A percentile compares a stretch with the other conserved stretches of the same genome.
Evolutionary conservation across 495 filamentous ascomycete species (phyloP).

Genomic region (Penicillium lagena): DNA sequence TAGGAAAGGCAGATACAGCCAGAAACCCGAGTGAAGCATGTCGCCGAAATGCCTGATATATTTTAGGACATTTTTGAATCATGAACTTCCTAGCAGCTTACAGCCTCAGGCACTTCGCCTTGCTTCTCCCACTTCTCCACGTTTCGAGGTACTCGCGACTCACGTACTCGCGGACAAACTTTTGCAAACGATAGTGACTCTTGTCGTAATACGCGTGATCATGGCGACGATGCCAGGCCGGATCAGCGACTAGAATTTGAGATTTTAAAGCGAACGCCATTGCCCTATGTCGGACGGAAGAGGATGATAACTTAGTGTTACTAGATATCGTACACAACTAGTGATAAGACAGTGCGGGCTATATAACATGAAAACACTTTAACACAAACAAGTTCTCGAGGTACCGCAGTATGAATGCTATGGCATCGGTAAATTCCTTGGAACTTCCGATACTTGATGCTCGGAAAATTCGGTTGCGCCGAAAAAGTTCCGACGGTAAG

Average conservation of each 20-base stretch:
- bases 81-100: background rate
- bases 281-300: too few relatives aligned
- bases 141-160: constrained; percentile 57
- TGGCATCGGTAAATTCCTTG: too few relatives aligned
- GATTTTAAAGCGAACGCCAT: constrained; percentile 7
- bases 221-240: constrained; percentile 5
- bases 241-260: constrained; percentile 8
- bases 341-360: background rate
- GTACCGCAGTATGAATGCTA: too few relatives aligned
- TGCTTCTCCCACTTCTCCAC: constrained; percentile 55
- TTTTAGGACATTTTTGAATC: background rate
- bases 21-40: constrained; percentile 9
- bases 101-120: constrained; percentile 3
- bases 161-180: constrained; percentile 58
- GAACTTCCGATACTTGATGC: too few relatives aligned
- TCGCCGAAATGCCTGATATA: constrained; percentile 6
- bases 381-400: too few relatives aligned
- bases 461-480: too few relatives aligned
- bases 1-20: constrained; percentile 8
- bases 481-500: too few relatives aligned
- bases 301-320: background rate
- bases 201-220: constrained; percentile 59
- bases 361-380: too few relatives aligned
- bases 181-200: constrained; percentile 54
- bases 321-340: background rate